Base-by-base conservation (phyloP, 2,329 filamentous ascomycete genomes). In the Colletotrichum siamense region DNA sequence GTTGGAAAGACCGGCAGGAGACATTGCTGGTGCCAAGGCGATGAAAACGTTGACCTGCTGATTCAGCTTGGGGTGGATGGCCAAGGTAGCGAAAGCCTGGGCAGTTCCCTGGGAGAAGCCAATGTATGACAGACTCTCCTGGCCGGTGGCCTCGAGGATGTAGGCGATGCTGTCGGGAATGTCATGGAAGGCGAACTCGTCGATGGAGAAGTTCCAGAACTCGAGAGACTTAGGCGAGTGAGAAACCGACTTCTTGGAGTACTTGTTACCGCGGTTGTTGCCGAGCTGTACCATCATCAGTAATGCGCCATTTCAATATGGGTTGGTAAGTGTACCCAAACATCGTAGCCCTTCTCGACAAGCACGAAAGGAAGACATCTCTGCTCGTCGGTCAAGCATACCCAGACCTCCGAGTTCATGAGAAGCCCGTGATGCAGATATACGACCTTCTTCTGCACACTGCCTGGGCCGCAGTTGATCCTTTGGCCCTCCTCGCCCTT, bases 381-480 rank as follows among this genome's bases (percentile, higher is more conserved):
- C 84, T 98, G 91, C 79, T 94, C 93, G 79, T 98, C 95, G 0
- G 96, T 98, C 82, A 96, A 87, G 82, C 95, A 98, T 10, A 99
- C 95, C 97, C 97, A 99, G 39, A 99, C 96, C 85, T 99, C 97
- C 80, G 96, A 98, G 85, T 98, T 99, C 97, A 99, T 99, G 82
- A 99, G 91, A 74, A 99, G 90, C 10, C 96, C 97, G 85, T 99
- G 97, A 82, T 99, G 97, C 78, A 99, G 88, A 84, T 99, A 99
- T 8, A 97, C 93, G 65, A 99, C 95, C 80, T 93, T 94, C 87
- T 98, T 98, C 85, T 90, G 91, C 32, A 94, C 80, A 81, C 93
- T 93, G 44, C 90, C 89, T 1, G 89, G 89, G 0, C 94, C 94
- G 67, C 89, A 88, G 82, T 98, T 98, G 80, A 98, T 94, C 78